Evolutionary conservation across 495 filamentous ascomycete species (phyloP).

Genomic region (Corynascus novoguineensis): DNA sequence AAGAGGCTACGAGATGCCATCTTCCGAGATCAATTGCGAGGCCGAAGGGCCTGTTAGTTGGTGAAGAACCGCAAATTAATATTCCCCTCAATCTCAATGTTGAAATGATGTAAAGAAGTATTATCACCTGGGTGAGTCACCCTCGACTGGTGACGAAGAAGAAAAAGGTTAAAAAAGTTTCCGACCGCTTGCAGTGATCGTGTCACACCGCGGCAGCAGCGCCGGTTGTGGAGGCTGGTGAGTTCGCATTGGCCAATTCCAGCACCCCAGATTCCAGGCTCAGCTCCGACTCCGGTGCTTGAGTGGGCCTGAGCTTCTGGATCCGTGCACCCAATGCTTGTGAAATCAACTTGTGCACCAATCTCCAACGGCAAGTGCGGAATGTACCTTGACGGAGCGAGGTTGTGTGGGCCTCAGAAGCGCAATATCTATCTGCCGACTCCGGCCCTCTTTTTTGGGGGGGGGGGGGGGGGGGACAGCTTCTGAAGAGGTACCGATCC

Average conservation of each 20-base stretch:
- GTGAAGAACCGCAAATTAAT: background rate
- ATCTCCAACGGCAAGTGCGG: too few species aligned
- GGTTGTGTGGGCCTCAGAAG: too few species aligned
- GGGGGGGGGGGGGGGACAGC: background rate
- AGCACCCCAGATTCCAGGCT: background rate
- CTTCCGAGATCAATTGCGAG: conserved; percentile 23
- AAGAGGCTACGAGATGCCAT: conserved; percentile 45
- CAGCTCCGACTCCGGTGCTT: conserved; percentile 16
- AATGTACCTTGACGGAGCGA: too few species aligned
- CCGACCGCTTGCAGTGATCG: conserved; percentile 9
- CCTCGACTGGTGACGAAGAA: background rate
- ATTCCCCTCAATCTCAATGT: background rate
- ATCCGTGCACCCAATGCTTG: too few species aligned
- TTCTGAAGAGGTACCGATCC: background rate
- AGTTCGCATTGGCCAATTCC: conserved; percentile 24
- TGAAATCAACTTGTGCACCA: too few species aligned
- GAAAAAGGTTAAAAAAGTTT: conserved; percentile 20
- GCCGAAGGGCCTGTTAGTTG: conserved; percentile 11
- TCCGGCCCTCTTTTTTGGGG: too few species aligned
- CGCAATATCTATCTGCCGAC: too few species aligned
- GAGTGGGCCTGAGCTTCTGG: too few species aligned
- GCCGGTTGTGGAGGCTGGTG: conserved; percentile 19
- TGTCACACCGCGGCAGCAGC: conserved; percentile 6
- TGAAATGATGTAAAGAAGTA: background rate
- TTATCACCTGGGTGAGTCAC: conserved; percentile 20